phyloP scores from a whole-genome alignment of 257 asterid species.

The Salvia rosmarinus region DNA sequence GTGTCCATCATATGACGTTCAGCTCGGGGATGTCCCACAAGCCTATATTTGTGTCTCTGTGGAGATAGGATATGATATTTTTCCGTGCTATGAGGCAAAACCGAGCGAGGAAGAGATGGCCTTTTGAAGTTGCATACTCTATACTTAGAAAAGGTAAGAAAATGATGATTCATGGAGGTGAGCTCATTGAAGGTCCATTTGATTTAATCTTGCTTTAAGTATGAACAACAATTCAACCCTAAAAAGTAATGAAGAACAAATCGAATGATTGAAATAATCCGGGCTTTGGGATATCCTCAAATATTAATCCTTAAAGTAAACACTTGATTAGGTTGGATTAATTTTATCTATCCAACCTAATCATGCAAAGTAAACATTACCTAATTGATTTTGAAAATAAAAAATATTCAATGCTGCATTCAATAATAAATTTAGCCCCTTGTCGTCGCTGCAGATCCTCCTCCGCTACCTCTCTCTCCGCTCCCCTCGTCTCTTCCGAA shows the following conservation, averaged over 20 bases:
- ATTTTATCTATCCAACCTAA: too few relatives aligned
- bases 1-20: conserved; percentile 58
- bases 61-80: conserved; percentile 51
- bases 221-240: too few relatives aligned
- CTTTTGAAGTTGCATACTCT: conserved; percentile 67
- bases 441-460: neutral
- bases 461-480: conserved; percentile 37
- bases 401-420: too few relatives aligned
- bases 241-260: too few relatives aligned
- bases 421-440: conserved; percentile 23
- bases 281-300: too few relatives aligned
- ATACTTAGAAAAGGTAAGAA: conserved; percentile 55
- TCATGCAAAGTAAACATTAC: too few relatives aligned
- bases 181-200: too few relatives aligned
- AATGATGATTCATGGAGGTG: conserved; percentile 8
- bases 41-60: conserved; percentile 58
- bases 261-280: too few relatives aligned
- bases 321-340: too few relatives aligned
- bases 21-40: conserved; percentile 55
- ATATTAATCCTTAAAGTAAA: too few relatives aligned
- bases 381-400: too few relatives aligned
- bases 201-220: too few relatives aligned
- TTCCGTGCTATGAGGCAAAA: conserved; percentile 60
- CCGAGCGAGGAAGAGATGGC: conserved; percentile 78
- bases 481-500: conserved; percentile 42